Evolutionary conservation across 129 eudicot genomes (phyloP).

Genomic region (Rutidosis leptorrhynchoides): DNA sequence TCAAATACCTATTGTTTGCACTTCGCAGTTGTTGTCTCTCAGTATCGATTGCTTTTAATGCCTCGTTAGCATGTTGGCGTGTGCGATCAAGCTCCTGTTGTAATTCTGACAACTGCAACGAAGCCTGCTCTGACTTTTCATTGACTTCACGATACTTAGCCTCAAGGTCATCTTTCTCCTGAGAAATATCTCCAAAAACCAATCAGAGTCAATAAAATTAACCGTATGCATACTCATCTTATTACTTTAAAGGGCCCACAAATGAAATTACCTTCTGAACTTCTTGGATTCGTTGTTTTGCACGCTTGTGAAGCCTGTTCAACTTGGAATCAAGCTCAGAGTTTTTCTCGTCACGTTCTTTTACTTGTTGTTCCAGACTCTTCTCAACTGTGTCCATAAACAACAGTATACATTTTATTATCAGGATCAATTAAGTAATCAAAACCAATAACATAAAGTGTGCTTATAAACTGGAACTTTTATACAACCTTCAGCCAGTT

Average conservation of each 20-base stretch:
- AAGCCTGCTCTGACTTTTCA: conserved; percentile 73
- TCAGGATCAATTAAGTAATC: background rate
- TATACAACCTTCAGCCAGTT: conserved; percentile 85
- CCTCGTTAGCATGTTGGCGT: conserved; percentile 87
- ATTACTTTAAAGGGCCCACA: conserved; percentile 23
- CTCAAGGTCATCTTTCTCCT: conserved; percentile 98
- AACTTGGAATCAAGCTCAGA: conserved; percentile 92
- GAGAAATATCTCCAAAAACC: conserved; percentile 37
- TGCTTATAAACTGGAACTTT: background rate
- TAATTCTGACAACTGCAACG: conserved; percentile 64
- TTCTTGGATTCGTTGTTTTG: conserved; percentile 98
- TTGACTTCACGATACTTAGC: conserved; percentile 76
- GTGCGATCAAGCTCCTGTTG: conserved; percentile 95
- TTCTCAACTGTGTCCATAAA: conserved; percentile 60
- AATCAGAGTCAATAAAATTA: conserved; percentile 26
- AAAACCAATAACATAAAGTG: conserved; percentile 14
- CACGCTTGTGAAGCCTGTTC: conserved; percentile 97
- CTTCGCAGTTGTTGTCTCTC: conserved; percentile 95
- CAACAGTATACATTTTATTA: conserved; percentile 26
- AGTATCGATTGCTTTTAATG: conserved; percentile 84
- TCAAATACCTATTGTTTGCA: conserved; percentile 76
- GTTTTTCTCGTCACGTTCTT: conserved; percentile 90
- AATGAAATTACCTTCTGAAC: conserved; percentile 80
- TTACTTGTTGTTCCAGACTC: conserved; percentile 82
- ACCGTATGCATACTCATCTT: background rate